Evolutionary conservation across 306 rosid genomes (phyloP).

Genomic region (Inga leiocalycina): DNA sequence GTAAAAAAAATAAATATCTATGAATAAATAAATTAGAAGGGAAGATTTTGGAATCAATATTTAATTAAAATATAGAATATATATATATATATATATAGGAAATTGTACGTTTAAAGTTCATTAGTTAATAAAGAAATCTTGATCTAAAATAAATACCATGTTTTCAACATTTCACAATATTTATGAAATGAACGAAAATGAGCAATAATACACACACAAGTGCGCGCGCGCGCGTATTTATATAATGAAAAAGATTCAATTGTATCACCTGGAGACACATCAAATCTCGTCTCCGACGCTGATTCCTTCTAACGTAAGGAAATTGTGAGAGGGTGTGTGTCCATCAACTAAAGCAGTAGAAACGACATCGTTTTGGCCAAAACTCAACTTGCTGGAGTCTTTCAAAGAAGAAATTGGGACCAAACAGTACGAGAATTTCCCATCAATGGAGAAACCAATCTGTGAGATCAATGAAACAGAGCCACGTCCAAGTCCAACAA

Average conservation of each 20-base stretch:
- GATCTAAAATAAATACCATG: too few species aligned
- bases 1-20: too few species aligned
- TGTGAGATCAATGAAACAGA: conserved; percentile 43
- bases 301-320: background rate
- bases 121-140: too few species aligned
- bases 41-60: too few species aligned
- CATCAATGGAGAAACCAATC: conserved; percentile 30
- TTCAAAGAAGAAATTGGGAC: background rate
- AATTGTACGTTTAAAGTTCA: too few species aligned
- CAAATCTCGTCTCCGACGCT: background rate
- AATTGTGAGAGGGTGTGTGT: background rate
- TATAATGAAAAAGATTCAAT: background rate
- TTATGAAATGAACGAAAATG: background rate
- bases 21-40: too few species aligned
- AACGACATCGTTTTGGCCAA: background rate
- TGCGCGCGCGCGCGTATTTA: too few species aligned
- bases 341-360: background rate
- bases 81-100: too few species aligned
- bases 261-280: background rate
- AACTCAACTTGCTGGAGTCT: conserved; percentile 21
- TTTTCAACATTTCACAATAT: too few species aligned
- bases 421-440: conserved; percentile 67
- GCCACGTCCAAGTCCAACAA: conserved; percentile 65
- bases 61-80: too few species aligned
- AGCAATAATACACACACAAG: too few species aligned